These are phyloP conservation scores for Aspergillus costaricaensis DNA, from an alignment of 2,329 filamentous ascomycete species.

Conservation along the genomic window DNA sequence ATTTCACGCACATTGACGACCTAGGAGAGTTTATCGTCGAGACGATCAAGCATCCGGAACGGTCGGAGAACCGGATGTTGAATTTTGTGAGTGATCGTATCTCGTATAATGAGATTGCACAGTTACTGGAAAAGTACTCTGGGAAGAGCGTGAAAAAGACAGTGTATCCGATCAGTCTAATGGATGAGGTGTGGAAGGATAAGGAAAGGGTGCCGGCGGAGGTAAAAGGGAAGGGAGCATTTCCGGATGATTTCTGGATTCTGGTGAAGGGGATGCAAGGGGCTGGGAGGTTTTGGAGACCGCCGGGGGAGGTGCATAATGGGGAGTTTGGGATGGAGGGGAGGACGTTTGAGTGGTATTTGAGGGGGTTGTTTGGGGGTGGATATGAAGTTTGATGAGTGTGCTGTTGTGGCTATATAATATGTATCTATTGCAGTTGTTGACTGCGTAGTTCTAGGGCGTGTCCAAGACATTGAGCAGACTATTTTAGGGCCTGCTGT, in stretches of 20 bases:
- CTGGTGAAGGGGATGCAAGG: slow-evolving; percentile 27
- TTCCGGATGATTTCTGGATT: slow-evolving; percentile 31
- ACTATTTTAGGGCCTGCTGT: no score
- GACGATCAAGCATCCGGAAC: slow-evolving; percentile 24
- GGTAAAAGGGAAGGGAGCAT: slow-evolving; percentile 15
- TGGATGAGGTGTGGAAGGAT: slow-evolving; percentile 22
- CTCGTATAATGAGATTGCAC: slow-evolving; percentile 24
- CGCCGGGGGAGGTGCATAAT: slow-evolving; percentile 24
- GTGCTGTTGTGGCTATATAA: no score
- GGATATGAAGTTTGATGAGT: neutral
- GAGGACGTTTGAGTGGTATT: neutral
- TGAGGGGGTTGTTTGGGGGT: neutral
- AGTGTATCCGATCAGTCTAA: slow-evolving; percentile 14
- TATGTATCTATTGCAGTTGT: no score
- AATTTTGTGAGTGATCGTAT: slow-evolving; percentile 30
- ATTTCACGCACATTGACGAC: slow-evolving; percentile 29
- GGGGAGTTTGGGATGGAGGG: neutral
- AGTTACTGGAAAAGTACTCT: slow-evolving; percentile 23
- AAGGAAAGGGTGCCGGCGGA: slow-evolving; percentile 17
- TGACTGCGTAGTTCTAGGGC: no score
- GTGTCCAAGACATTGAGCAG: no score
- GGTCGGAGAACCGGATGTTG: slow-evolving; percentile 25
- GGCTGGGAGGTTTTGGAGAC: slow-evolving; percentile 22
- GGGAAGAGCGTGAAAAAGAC: slow-evolving; percentile 19
- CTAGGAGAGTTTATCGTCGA: slow-evolving; percentile 30